Conservation (phyloP, 805 yeast genomes). For the Candida tibetensis region DNA sequence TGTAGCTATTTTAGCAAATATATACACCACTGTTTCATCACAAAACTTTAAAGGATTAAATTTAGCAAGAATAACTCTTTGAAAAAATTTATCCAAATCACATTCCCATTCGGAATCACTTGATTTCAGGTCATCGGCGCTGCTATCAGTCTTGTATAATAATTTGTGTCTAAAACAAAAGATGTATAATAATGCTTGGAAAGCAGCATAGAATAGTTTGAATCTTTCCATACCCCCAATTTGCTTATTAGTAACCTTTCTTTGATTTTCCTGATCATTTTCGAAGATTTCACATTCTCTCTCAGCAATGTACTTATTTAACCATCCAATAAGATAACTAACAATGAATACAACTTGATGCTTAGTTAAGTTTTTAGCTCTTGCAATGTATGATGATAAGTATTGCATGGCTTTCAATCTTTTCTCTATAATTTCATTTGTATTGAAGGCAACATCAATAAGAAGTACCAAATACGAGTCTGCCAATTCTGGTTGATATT, state of each 20-base stretch:
- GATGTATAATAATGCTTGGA: slow-evolving; percentile 86
- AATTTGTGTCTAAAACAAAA: slow-evolving; percentile 81
- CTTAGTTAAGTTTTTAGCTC: slow-evolving; percentile 70
- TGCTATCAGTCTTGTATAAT: slow-evolving; percentile 40
- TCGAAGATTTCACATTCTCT: slow-evolving; percentile 79
- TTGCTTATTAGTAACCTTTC: slow-evolving; percentile 15
- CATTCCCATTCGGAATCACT: slow-evolving; percentile 64
- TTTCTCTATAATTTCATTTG: slow-evolving; percentile 64
- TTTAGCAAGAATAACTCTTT: slow-evolving; percentile 76
- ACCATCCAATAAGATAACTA: slow-evolving; percentile 81
- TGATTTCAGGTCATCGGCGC: slow-evolving; percentile 14
- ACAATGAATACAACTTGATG: slow-evolving; percentile 78
- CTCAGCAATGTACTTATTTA: slow-evolving; percentile 74
- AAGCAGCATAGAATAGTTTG: slow-evolving; percentile 83
- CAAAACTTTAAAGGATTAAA: slow-evolving; percentile 93
- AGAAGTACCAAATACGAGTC: slow-evolving; percentile 81
- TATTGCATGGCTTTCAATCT: slow-evolving; percentile 90
- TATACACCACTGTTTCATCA: slow-evolving; percentile 87
- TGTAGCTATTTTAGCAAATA: slow-evolving; percentile 91
- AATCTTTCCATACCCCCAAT: slow-evolving; percentile 83
- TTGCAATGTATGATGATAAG: slow-evolving; percentile 82
- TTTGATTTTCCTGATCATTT: slow-evolving; percentile 13
- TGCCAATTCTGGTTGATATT: slow-evolving; percentile 74
- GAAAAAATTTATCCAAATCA: slow-evolving; percentile 80
- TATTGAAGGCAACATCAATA: slow-evolving; percentile 77